These are phyloP conservation scores for Tubosaeta sp. DNA, from an alignment of 768 basidiomycete species.

Conservation along the genomic window DNA sequence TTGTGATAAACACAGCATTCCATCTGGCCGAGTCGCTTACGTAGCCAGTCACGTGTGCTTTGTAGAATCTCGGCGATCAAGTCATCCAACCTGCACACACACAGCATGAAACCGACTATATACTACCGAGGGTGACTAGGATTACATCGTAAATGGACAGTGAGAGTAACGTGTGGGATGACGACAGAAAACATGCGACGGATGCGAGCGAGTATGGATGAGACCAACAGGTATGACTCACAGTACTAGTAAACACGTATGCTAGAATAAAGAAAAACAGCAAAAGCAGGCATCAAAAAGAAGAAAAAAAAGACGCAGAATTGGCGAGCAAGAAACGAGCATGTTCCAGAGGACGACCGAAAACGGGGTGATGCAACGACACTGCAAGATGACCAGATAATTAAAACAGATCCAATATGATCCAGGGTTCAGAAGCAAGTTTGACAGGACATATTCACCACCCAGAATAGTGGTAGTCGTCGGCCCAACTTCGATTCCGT, in stretches of 20 bases:
- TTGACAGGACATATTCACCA: constrained; percentile 42
- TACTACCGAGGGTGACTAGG: constrained; percentile 29
- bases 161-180: constrained; percentile 21
- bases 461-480: constrained; percentile 62
- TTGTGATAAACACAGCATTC: too few relatives aligned
- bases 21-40: too few relatives aligned
- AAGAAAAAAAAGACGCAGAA: constrained; percentile 5
- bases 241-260: constrained; percentile 8
- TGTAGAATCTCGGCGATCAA: too few relatives aligned
- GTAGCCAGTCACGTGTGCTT: too few relatives aligned
- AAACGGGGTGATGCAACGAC: constrained; percentile 18
- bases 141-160: constrained; percentile 33
- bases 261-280: constrained; percentile 14
- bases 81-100: too few relatives aligned
- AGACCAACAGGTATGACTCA: constrained; percentile 6
- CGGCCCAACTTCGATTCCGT: constrained; percentile 63
- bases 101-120: constrained; percentile 18
- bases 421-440: constrained; percentile 2
- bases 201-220: constrained; percentile 15
- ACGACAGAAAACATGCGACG: constrained; percentile 20
- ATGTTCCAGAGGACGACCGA: constrained; percentile 16
- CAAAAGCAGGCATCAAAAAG: constrained; percentile 11
- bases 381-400: constrained; percentile 20
- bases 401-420: constrained; percentile 17
- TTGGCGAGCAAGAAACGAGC: constrained; percentile 18